Conservation (phyloP, 257 asterid genomes). For the Schizonepeta tenuifolia region DNA sequence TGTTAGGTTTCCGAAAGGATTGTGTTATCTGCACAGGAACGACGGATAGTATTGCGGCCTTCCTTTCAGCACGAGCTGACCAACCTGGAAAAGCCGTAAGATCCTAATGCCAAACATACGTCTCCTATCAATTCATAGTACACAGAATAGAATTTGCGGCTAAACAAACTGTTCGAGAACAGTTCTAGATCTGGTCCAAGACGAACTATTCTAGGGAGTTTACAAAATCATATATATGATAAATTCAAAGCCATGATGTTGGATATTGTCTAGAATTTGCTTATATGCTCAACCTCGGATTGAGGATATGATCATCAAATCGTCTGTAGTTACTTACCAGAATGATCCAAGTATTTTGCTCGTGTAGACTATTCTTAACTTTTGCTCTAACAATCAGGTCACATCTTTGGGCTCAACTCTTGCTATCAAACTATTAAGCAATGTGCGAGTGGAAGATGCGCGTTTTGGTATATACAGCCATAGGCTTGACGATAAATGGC, state of each 20-base stretch:
- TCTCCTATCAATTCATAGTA: neutral
- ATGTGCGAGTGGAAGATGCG: slow-evolving; percentile 82
- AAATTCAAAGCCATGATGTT: no score
- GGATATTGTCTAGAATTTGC: neutral
- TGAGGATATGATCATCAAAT: neutral
- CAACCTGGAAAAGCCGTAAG: slow-evolving; percentile 92
- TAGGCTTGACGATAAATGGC: slow-evolving; percentile 93
- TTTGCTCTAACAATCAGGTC: slow-evolving; percentile 49
- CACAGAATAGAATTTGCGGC: neutral
- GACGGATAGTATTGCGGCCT: slow-evolving; percentile 96
- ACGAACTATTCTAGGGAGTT: no score
- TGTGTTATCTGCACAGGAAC: slow-evolving; percentile 92
- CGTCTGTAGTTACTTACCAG: neutral
- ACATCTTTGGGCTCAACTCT: slow-evolving; percentile 96
- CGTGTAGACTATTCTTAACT: neutral
- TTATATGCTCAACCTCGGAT: neutral
- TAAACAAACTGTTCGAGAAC: no score
- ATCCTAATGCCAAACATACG: slow-evolving; percentile 5
- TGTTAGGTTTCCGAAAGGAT: slow-evolving; percentile 70
- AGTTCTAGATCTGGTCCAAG: no score
- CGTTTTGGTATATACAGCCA: slow-evolving; percentile 95
- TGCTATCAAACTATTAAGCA: slow-evolving; percentile 92
- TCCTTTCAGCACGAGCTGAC: slow-evolving; percentile 86
- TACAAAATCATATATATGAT: no score
- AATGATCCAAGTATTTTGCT: neutral